phyloP scores from a whole-genome alignment of 495 filamentous ascomycete species.

The Bathelium albidoporum region DNA sequence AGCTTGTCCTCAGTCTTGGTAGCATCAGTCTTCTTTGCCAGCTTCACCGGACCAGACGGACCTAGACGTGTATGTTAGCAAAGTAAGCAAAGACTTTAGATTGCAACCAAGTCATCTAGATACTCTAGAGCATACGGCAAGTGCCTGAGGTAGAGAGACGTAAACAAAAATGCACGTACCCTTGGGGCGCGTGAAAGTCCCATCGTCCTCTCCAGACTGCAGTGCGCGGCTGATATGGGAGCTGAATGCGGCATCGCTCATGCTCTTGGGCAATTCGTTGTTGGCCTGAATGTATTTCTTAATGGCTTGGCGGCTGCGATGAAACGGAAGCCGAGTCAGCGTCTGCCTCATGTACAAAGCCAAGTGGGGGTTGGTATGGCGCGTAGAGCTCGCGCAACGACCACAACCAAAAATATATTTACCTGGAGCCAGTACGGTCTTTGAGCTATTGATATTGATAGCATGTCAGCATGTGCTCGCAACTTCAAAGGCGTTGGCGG shows the following conservation, averaged over 20 bases:
- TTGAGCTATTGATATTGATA: conserved; percentile 43
- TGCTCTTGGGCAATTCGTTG: conserved; percentile 64
- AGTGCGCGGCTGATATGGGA: conserved; percentile 89
- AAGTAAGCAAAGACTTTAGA: background rate
- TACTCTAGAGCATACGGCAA: background rate
- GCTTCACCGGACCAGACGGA: conserved; percentile 89
- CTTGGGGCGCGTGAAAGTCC: conserved; percentile 87
- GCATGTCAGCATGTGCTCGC: conserved; percentile 37
- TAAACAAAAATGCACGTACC: conserved; percentile 47
- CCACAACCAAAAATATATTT: conserved; percentile 25
- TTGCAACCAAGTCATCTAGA: background rate
- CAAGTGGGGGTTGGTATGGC: conserved; percentile 16
- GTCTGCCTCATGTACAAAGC: conserved; percentile 12
- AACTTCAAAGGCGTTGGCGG: conserved; percentile 3
- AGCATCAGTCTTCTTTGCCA: conserved; percentile 37
- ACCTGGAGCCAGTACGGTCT: conserved; percentile 57
- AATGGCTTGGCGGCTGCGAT: conserved; percentile 76
- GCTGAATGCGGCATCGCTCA: conserved; percentile 67
- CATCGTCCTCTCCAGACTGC: conserved; percentile 78
- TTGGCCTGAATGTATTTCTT: conserved; percentile 98
- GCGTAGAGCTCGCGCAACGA: conserved; percentile 14
- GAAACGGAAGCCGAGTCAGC: background rate
- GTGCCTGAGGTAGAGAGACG: conserved; percentile 3
- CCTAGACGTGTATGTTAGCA: conserved; percentile 48
- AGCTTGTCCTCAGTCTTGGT: conserved; percentile 40